Percentiles rank a stretch among this genome's conserved stretches.
Conservation (phyloP, 305 asterid species). For the Euphrasia arctica region DNA sequence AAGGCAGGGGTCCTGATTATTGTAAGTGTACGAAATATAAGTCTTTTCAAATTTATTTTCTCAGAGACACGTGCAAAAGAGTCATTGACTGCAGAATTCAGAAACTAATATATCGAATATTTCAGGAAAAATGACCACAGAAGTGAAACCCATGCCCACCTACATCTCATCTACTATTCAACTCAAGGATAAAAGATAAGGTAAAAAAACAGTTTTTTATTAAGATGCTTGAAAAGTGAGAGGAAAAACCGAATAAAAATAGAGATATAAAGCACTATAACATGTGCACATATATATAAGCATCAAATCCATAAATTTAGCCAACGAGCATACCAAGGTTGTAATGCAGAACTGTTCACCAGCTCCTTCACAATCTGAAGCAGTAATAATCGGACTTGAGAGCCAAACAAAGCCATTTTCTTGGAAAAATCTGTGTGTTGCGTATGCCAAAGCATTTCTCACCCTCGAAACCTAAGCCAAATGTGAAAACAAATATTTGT, state of each 20-base stretch:
- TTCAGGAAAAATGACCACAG: too few relatives aligned
- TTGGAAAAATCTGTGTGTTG: conserved; percentile 94
- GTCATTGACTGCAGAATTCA: too few relatives aligned
- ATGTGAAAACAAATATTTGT: conserved; percentile 12
- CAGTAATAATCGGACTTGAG: conserved; percentile 96
- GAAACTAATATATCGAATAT: too few relatives aligned
- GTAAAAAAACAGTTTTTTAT: neutral
- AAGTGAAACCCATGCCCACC: too few relatives aligned
- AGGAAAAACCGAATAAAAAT: neutral
- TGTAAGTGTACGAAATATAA: too few relatives aligned
- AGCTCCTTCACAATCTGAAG: conserved; percentile 99
- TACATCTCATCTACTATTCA: too few relatives aligned
- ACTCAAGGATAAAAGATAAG: conserved; percentile 11
- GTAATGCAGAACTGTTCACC: conserved; percentile 99
- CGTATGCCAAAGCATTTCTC: conserved; percentile 87
- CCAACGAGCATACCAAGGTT: conserved; percentile 72
- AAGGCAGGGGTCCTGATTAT: too few relatives aligned
- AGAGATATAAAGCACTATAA: conserved; percentile 19
- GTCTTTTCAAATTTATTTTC: too few relatives aligned
- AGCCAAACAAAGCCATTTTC: conserved; percentile 97
- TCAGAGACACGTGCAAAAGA: too few relatives aligned
- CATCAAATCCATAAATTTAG: conserved; percentile 20
- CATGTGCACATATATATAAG: conserved; percentile 21
- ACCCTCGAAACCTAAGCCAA: conserved; percentile 87
- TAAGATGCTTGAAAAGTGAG: too few relatives aligned